Base-by-base conservation (phyloP, 805 yeast species). In the Ogataea saltuana region DNA sequence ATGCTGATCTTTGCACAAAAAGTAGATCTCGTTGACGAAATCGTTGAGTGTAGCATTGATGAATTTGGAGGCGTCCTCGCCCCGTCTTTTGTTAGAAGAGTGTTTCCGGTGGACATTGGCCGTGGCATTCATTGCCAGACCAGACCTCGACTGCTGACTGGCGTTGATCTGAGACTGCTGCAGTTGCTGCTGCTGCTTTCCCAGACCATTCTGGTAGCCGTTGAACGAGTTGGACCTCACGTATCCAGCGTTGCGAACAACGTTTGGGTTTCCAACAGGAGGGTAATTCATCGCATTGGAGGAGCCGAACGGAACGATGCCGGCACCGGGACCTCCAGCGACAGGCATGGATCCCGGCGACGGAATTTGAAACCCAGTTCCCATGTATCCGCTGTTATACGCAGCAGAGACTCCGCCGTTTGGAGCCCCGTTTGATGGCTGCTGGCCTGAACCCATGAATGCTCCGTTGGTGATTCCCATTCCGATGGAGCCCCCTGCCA, bases 1-100 rank as follows among this genome's bases (percentile, higher is more conserved):
- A 61, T 91, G 97, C 67, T 91, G 98, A 62, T 91, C 99, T 59
- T 83, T 88, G 68, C 98, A 90, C 50, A 93, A 71, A 1, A 86
- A 75, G 59, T 79, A 85, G 41, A 91, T 83, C 45, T 81, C 82
- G 34, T 88, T 88, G 13, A 75, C 67, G 58, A 83, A 85, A 53
- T 85, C 89, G 36, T 74, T 79, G 49, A 85, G 66, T 36, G 76
- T 71, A 15, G 89, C 85, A 64, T 83, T 81, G 31, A 78, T 72
- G 54, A 80, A 85, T 58, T 78, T 80, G 5, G 87, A 68, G 2
- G 86, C 85, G 58, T 85, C 91, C 51, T 84, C 91, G 23, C 80
- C 80, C 26, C 67, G 61, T 40, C 61, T 55, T 40, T 56, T 62
- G 35, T 56, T 59, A 12, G 65, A 61, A 4, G 67, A 49, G 35